Evolutionary conservation across 164 flowering plant species (phyloP), one percentile per base, ranked within the genome.

Genomic region (Sedum album): DNA sequence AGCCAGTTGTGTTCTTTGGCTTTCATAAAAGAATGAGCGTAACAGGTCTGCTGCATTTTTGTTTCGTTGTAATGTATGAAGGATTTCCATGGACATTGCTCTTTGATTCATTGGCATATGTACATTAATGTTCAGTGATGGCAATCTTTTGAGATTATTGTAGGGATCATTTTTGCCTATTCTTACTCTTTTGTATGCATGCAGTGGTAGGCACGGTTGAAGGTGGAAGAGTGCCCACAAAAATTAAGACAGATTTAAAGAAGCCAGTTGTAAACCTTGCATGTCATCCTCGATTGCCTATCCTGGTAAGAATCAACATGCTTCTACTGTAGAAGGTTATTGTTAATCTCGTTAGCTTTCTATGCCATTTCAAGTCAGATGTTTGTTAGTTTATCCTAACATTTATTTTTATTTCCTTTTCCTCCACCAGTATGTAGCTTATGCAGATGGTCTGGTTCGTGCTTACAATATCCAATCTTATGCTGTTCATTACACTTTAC

Each of bases 141-240:
- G 60, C 9, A 30, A n/a, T n/a, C n/a, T 64, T 17, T 70, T 42
- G 42, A 31, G 65, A 62, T 13, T 48, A 30, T 26, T 63, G 38
- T 39, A 15, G 39, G 70, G 18, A 14, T 61, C 31, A n/a, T 61
- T 51, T n/a, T 51, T 72, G 33, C 41, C 51, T 41, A 69, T n/a
- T 70, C 1, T 67, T 74, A 57, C 63, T 13, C 65, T 66, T 61
- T 36, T 39, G 46, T 17, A 31, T 82, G 73, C 63, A 9, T 83
- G 79, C 68, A 95, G 99, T 92, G 78, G 99, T 95, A 79, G 99
- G 99, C 72, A 95, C 99, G 41, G 79, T 89, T 75, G 99, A 91
- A 80, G 97, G 99, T 23, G 99, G 97, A 51, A 84, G 87, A 72
- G 86, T 88, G 18, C 99, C 99, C 5, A 95, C 97, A 42, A 95